These are phyloP conservation scores for Fusarium nanum DNA, from an alignment of 2,329 filamentous ascomycete genomes.

Conservation along the genomic window DNA sequence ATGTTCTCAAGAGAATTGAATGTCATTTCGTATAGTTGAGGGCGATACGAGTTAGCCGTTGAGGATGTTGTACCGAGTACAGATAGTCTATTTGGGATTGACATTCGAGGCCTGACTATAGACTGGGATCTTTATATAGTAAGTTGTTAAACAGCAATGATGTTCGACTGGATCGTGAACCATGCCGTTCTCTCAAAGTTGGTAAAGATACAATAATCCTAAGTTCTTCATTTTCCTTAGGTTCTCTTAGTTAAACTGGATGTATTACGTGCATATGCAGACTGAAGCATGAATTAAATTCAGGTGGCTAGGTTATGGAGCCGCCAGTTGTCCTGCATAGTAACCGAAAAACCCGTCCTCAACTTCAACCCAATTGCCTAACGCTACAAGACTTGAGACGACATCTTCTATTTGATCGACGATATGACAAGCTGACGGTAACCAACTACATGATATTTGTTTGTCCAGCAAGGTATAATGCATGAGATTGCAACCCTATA, in stretches of 20 bases:
- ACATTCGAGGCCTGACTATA: neutral
- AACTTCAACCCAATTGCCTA: neutral
- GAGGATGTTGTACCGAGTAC: neutral
- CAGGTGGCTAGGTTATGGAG: neutral
- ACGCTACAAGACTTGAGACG: neutral
- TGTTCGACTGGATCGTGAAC: neutral
- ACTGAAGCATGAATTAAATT: neutral
- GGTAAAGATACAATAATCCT: neutral
- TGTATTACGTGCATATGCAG: neutral
- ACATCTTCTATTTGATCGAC: neutral
- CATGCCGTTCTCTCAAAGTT: neutral
- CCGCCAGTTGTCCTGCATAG: conserved; percentile 5
- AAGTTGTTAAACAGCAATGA: neutral
- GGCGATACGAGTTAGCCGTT: neutral
- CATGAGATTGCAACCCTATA: conserved; percentile 30
- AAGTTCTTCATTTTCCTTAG: neutral
- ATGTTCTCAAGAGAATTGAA: neutral
- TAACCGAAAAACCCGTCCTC: neutral
- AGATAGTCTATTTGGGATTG: neutral
- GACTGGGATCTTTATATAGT: neutral
- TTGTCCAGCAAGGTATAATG: neutral
- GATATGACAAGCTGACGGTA: neutral
- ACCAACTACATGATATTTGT: neutral
- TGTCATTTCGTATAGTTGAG: neutral
- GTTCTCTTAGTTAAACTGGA: neutral